Evolutionary conservation across 257 asterid species (phyloP).

Genomic region (Penstemon barbatus): DNA sequence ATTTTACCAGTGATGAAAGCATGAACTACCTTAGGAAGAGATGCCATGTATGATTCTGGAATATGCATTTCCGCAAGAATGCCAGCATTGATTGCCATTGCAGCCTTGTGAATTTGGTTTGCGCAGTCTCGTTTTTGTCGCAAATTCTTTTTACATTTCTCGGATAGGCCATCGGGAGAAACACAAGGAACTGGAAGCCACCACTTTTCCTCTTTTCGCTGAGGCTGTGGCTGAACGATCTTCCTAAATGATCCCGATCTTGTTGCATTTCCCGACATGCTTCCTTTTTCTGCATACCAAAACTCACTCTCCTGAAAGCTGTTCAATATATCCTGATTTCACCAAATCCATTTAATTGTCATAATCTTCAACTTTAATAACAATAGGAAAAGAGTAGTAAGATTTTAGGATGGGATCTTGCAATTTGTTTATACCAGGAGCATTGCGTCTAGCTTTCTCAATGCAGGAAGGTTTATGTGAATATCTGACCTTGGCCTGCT

Average conservation of each 20-base stretch:
- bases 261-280: constrained; percentile 54
- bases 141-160: constrained; percentile 56
- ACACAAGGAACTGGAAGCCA: constrained; percentile 90
- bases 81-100: constrained; percentile 76
- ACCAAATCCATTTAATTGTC: background rate
- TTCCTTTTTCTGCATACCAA: constrained; percentile 91
- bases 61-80: constrained; percentile 82
- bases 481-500: constrained; percentile 84
- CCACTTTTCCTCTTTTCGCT: constrained; percentile 77
- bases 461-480: constrained; percentile 72
- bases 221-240: constrained; percentile 59
- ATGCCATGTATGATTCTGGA: constrained; percentile 74
- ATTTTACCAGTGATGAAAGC: too few relatives aligned
- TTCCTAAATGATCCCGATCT: constrained; percentile 77
- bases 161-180: constrained; percentile 62
- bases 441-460: constrained; percentile 73
- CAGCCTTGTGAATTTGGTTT: constrained; percentile 88
- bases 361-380: constrained; percentile 5
- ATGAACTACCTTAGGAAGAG: constrained; percentile 78
- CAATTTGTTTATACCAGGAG: constrained; percentile 58
- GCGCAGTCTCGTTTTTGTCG: constrained; percentile 67
- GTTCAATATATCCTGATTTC: constrained; percentile 68
- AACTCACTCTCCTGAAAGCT: constrained; percentile 76
- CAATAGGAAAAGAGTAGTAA: background rate
- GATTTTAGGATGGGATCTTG: background rate